These are phyloP conservation scores for Scedosporium apiospermum DNA, from an alignment of 2,329 filamentous ascomycete species.

Conservation along the genomic window DNA sequence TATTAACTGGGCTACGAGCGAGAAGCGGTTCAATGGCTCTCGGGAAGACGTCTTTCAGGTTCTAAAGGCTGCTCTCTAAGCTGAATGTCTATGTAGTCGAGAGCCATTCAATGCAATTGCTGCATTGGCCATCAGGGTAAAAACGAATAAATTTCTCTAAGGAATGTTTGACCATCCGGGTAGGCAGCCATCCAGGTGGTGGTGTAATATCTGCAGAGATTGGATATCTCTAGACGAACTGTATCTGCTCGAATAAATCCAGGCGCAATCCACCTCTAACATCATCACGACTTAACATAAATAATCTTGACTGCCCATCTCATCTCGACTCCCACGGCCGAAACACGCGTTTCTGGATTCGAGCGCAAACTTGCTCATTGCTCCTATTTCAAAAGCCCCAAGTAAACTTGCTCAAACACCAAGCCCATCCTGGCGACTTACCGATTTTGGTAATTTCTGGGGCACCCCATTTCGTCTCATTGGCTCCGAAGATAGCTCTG, in stretches of 20 bases:
- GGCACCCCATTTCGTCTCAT: not conserved
- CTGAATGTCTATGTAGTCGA: too few relatives aligned
- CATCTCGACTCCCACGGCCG: not conserved
- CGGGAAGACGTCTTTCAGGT: constrained; percentile 36
- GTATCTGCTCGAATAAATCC: too few relatives aligned
- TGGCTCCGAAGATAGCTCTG: not conserved
- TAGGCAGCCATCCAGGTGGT: not conserved
- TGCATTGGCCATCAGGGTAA: not conserved
- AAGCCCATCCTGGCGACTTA: not conserved
- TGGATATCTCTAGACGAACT: too few relatives aligned
- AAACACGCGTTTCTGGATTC: constrained; percentile 1
- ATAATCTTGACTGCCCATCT: not conserved
- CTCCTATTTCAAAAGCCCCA: not conserved
- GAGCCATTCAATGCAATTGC: not conserved
- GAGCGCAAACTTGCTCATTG: constrained; percentile 6
- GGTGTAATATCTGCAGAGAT: too few relatives aligned
- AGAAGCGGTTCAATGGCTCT: constrained; percentile 47
- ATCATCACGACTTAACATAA: not conserved
- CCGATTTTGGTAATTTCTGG: not conserved
- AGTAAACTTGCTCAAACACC: constrained; percentile 4
- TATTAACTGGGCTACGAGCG: constrained; percentile 66
- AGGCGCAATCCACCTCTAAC: too few relatives aligned
- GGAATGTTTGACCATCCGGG: too few relatives aligned
- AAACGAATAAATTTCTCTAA: too few relatives aligned
- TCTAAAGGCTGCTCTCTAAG: constrained; percentile 28